Evolutionary conservation across 2,329 filamentous ascomycete species (phyloP).

Genomic region (Apiospora hydei): DNA sequence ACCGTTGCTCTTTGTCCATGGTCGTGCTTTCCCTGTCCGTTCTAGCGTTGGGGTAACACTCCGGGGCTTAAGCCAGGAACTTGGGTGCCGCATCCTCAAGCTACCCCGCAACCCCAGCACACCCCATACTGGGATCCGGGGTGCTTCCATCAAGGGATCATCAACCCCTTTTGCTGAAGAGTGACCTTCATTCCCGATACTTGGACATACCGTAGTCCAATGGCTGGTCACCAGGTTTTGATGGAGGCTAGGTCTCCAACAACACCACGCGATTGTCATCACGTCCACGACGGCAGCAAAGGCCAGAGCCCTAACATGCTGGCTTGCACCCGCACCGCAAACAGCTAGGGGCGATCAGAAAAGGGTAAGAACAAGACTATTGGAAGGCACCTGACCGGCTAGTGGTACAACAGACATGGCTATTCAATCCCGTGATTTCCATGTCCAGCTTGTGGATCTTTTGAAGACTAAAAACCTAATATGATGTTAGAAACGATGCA

Average conservation of each 20-base stretch:
- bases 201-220: background rate
- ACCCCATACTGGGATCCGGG: background rate
- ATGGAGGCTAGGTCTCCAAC: accelerated
- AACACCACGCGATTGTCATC: background rate
- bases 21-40: too few relatives aligned
- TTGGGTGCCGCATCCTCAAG: background rate
- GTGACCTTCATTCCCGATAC: background rate
- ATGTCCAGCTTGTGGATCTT: background rate
- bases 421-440: too few relatives aligned
- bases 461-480: background rate
- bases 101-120: background rate
- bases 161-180: too few relatives aligned
- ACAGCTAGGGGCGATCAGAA: background rate
- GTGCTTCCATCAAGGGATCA: background rate
- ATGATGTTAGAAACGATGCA: background rate
- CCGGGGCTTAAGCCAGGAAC: background rate
- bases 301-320: too few relatives aligned
- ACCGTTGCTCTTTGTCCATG: too few relatives aligned
- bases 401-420: background rate
- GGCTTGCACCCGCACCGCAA: background rate
- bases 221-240: background rate
- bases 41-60: background rate
- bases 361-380: background rate
- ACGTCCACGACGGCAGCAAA: background rate
- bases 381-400: too few relatives aligned